A percentile compares a stretch with the other conserved stretches of the same genome.
phyloP scores from a whole-genome alignment of 352 stramenopile species.

The Phytophthora litchii region DNA sequence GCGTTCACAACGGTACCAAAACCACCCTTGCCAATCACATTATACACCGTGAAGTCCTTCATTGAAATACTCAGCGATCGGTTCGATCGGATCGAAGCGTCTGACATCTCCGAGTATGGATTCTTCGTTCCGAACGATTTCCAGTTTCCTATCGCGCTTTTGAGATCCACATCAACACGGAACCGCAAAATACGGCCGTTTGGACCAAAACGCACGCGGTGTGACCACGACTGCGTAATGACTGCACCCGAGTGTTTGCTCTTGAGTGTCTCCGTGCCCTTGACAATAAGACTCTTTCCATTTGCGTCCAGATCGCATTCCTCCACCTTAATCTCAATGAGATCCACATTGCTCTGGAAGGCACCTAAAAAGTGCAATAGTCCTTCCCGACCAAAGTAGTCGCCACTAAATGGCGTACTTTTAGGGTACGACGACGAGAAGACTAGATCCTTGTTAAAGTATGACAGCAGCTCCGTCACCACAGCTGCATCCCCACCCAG shows the following conservation, averaged over 20 bases:
- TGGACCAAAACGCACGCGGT: slow-evolving; percentile 79
- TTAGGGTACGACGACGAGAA: slow-evolving; percentile 87
- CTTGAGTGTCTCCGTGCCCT: slow-evolving; percentile 83
- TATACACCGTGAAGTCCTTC: slow-evolving; percentile 91
- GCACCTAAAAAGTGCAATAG: slow-evolving; percentile 77
- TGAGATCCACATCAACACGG: slow-evolving; percentile 78
- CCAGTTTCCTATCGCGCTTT: slow-evolving; percentile 74
- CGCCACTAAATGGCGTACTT: slow-evolving; percentile 73
- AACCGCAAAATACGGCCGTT: slow-evolving; percentile 85
- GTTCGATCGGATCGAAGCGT: slow-evolving; percentile 82
- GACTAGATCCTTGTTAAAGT: slow-evolving; percentile 91
- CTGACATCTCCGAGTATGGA: slow-evolving; percentile 78
- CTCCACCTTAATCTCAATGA: slow-evolving; percentile 79
- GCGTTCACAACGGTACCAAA: slow-evolving; percentile 91
- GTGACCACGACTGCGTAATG: slow-evolving; percentile 78
- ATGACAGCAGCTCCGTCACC: slow-evolving; percentile 75
- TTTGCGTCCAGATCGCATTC: slow-evolving; percentile 65
- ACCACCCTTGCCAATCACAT: slow-evolving; percentile 89
- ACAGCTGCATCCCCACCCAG: slow-evolving; percentile 55
- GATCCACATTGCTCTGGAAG: slow-evolving; percentile 81
- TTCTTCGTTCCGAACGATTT: slow-evolving; percentile 84
- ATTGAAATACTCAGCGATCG: slow-evolving; percentile 88
- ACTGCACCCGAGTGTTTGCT: slow-evolving; percentile 75
- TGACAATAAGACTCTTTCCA: slow-evolving; percentile 75
- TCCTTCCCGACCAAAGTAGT: slow-evolving; percentile 88